Evolutionary conservation across 805 yeast genomes (phyloP).

Genomic region (Candida odintsovae): DNA sequence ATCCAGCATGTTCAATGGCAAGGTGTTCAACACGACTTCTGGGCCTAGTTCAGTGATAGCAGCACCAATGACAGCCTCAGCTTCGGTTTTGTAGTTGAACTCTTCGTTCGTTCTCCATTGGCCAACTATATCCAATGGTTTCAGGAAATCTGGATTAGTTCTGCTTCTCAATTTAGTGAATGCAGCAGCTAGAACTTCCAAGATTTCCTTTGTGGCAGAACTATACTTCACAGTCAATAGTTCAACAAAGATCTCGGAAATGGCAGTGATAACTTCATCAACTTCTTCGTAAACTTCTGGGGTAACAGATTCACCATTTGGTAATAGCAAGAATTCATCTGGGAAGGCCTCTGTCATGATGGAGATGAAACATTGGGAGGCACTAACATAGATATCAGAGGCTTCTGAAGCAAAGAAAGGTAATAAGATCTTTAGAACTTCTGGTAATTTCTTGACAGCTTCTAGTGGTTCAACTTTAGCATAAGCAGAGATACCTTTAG

Average conservation of each 20-base stretch:
- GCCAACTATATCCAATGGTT: conserved; percentile 68
- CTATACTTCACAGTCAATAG: conserved; percentile 70
- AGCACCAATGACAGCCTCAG: conserved; percentile 75
- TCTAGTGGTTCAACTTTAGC: conserved; percentile 44
- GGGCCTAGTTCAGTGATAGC: conserved; percentile 85
- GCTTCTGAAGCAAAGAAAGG: conserved; percentile 65
- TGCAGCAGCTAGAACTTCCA: conserved; percentile 59
- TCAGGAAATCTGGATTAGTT: conserved; percentile 64
- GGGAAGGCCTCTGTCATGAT: conserved; percentile 63
- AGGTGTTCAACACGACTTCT: conserved; percentile 60
- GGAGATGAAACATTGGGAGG: conserved; percentile 84
- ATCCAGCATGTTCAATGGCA: conserved; percentile 74
- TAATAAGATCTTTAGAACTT: conserved; percentile 48
- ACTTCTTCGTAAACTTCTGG: conserved; percentile 47
- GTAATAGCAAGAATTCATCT: conserved; percentile 49
- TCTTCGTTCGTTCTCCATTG: conserved; percentile 79
- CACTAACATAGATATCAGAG: conserved; percentile 61
- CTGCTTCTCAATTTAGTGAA: conserved; percentile 60
- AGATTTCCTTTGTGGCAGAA: conserved; percentile 66
- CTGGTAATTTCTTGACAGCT: conserved; percentile 53
- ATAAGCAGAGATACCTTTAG: conserved; percentile 65
- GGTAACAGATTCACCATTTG: conserved; percentile 34
- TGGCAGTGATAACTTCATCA: conserved; percentile 44
- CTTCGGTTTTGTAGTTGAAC: conserved; percentile 59
- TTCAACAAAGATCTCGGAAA: conserved; percentile 52